Evolutionary conservation across 2,329 filamentous ascomycete genomes (phyloP), one percentile per base, ranked within the genome.

Genomic region (Onygenales sp.): DNA sequence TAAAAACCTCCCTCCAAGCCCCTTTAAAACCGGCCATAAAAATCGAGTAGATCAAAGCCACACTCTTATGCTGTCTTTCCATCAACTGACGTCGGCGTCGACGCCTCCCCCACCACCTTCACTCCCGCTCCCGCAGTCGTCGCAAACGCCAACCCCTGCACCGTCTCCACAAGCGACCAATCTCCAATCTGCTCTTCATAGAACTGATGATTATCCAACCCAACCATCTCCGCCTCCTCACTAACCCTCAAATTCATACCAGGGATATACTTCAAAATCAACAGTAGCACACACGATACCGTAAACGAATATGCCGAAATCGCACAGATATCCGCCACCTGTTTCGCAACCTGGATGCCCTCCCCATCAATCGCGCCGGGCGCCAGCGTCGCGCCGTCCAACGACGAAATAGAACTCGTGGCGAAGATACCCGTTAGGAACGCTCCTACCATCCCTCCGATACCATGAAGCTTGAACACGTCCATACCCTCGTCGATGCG

Each of bases 401-500:
- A 72, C 2, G 67, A 61, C 1, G 69, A 69, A 31, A 72, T 64
- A 10, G 65, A 67, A 27, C 63, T 55, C 27, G 72, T 71, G 38
- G 78, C 79, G 57, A 83, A 82, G 59, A 82, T 74, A 6, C 78
- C 79, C 2, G 79, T 82, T 46, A 82, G 62, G 65, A 82, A 79
- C 32, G 77, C 76, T 7, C 80, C 80, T 41, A 77, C 68, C 68
- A 81, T 80, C 21, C 79, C 80, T 42, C 79, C 80, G 27, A 80
- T 71, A 13, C 76, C 78, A 62, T 82, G 79, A 10, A 81, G 73
- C 61, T 79, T 81, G 71, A 82, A 82, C 43, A 82, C 78, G 56
- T 82, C 78, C 62, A 82, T 75, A 9, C 78, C 77, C 57, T 82
- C 79, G 58, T 82, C 79, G 55, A 81, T 78, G 54, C 66, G 66